Percentiles rank a stretch among this genome's conserved stretches.
Evolutionary conservation across 192 early-diverging fungal species (phyloP).

Genomic region (Neocallimastix lanati): DNA sequence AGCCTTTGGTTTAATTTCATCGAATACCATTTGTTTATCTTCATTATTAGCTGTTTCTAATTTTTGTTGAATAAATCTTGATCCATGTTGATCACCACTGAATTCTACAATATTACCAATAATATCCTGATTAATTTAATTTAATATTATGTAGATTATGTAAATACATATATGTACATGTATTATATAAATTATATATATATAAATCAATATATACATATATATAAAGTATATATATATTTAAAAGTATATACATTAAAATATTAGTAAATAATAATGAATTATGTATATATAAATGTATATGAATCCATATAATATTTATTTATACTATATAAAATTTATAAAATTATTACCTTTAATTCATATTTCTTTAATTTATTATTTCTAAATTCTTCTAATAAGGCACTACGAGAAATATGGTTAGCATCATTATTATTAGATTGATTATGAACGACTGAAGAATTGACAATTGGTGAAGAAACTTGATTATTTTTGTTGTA

Average conservation of each 20-base stretch:
- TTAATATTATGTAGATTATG: no score
- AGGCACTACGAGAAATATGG: background rate
- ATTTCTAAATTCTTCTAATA: constrained; percentile 86
- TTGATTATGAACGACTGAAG: background rate
- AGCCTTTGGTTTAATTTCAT: constrained; percentile 77
- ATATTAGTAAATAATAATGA: no score
- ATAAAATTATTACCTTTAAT: constrained; percentile 65
- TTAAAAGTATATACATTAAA: no score
- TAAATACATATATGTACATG: no score
- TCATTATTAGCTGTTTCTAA: constrained; percentile 79
- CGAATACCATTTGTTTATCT: constrained; percentile 93
- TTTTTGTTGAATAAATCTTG: constrained; percentile 96
- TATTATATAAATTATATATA: no score
- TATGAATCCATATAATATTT: no score
- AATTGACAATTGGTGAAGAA: background rate
- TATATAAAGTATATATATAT: no score
- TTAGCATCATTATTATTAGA: background rate
- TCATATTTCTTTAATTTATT: constrained; percentile 97
- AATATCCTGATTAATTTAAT: constrained; percentile 57
- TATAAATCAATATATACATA: no score
- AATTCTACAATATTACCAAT: constrained; percentile 88
- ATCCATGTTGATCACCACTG: constrained; percentile 95
- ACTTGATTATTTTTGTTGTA: background rate
- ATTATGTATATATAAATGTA: no score
- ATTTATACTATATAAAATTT: no score